Conservation (phyloP, 352 stramenopile genomes). For the Phytophthora macrochlamydospora region DNA sequence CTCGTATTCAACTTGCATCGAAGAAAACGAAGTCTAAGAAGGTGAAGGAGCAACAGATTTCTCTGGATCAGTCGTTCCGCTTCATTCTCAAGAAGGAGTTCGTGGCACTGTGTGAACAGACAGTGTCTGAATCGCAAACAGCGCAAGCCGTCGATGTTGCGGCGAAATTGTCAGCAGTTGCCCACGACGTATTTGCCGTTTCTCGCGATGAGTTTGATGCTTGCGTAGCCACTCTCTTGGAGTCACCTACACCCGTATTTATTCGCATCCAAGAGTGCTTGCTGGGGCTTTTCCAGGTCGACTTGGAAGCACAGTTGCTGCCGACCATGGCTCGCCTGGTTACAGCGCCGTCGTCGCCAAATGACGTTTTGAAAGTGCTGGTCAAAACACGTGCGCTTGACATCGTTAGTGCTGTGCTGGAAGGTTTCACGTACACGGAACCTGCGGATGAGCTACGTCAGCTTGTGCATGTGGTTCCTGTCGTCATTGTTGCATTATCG, state of each 20-base stretch:
- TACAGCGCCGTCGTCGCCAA: constrained; percentile 16
- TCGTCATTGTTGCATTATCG: constrained; percentile 70
- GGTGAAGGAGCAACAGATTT: constrained; percentile 40
- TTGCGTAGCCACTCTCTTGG: constrained; percentile 65
- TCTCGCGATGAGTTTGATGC: constrained; percentile 66
- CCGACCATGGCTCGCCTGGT: constrained; percentile 69
- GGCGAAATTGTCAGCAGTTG: constrained; percentile 54
- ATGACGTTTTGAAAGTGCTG: constrained; percentile 53
- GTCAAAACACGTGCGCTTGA: constrained; percentile 68
- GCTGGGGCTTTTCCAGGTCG: constrained; percentile 54
- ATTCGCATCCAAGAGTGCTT: constrained; percentile 61
- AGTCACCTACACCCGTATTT: constrained; percentile 69
- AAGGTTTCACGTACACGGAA: constrained; percentile 47
- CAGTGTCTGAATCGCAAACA: constrained; percentile 20
- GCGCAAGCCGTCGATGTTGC: constrained; percentile 43
- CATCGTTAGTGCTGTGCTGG: constrained; percentile 69
- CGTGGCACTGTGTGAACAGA: constrained; percentile 42
- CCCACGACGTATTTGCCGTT: constrained; percentile 41
- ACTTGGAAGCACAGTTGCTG: constrained; percentile 58
- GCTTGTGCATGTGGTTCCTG: constrained; percentile 58
- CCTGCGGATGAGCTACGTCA: constrained; percentile 47
- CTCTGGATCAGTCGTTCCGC: constrained; percentile 56
- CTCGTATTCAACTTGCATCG: constrained; percentile 34
- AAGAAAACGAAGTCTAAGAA: constrained; percentile 49
- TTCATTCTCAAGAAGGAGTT: constrained; percentile 79